Conservation (phyloP, 345 rosid species). For the Eucalyptus tenuipes region DNA sequence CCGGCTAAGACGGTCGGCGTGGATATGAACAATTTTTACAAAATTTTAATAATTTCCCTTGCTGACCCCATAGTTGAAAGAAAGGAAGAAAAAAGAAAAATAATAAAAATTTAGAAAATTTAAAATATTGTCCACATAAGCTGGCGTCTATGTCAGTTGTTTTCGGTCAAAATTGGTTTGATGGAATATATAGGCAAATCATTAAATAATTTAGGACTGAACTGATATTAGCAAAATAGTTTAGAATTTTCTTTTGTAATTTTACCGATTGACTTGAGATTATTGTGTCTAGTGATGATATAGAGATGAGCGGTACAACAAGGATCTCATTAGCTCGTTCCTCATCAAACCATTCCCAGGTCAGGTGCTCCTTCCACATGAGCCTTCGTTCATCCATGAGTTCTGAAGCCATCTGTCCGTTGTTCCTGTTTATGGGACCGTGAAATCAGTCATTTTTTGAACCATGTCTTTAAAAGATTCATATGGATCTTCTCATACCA, state of each 20-base stretch:
- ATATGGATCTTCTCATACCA: background rate
- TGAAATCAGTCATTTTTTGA: background rate
- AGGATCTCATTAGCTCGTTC: background rate
- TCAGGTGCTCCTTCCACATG: background rate
- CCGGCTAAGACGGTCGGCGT: rapidly evolving
- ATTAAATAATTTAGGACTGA: too few relatives aligned
- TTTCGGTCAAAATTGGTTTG: rapidly evolving
- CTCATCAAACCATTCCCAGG: background rate
- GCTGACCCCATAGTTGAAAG: rapidly evolving
- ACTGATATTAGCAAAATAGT: rapidly evolving
- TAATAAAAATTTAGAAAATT: too few relatives aligned
- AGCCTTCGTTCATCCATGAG: background rate
- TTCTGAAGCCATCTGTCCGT: background rate
- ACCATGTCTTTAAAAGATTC: background rate
- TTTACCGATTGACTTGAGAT: too few relatives aligned
- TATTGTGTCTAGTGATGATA: background rate
- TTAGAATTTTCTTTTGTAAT: too few relatives aligned
- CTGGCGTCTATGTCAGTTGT: rapidly evolving
- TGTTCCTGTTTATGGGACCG: background rate
- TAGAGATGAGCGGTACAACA: background rate
- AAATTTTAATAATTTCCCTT: too few relatives aligned
- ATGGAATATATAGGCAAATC: background rate
- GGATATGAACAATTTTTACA: rapidly evolving
- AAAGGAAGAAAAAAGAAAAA: too few relatives aligned
- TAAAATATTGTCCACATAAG: too few relatives aligned